Conservation (phyloP, 768 basidiomycete genomes). For the Suillus tomentosus region DNA sequence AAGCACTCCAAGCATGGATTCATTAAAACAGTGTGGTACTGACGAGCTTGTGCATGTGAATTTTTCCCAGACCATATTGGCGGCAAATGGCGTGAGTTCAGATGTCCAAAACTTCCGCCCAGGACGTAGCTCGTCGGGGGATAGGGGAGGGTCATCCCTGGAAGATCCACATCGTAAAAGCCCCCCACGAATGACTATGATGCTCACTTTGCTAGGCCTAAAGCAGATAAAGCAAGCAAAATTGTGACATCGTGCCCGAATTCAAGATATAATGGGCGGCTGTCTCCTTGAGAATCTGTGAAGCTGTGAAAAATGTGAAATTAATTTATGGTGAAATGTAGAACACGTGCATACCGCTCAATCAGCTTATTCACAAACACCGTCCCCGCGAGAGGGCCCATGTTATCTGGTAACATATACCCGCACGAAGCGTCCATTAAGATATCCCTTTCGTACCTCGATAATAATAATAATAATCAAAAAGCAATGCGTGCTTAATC, state of each 20-base stretch:
- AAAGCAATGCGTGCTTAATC: not conserved
- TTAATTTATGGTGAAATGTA: not conserved
- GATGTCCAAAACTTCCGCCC: conserved; percentile 42
- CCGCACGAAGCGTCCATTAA: conserved; percentile 39
- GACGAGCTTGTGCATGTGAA: conserved; percentile 40
- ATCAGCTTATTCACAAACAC: conserved; percentile 36
- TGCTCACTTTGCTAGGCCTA: conserved; percentile 34
- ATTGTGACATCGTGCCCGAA: conserved; percentile 43
- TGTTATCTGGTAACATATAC: conserved; percentile 34
- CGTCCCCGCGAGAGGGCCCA: conserved; percentile 37
- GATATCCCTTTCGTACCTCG: conserved; percentile 37
- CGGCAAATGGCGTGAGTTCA: conserved; percentile 44
- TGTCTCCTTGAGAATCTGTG: conserved; percentile 31
- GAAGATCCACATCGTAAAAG: not conserved
- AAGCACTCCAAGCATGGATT: not conserved
- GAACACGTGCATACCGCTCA: conserved; percentile 26
- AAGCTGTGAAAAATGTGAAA: conserved; percentile 19
- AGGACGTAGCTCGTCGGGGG: conserved; percentile 26
- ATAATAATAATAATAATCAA: not conserved
- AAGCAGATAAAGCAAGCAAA: conserved; percentile 36
- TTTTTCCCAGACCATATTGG: conserved; percentile 46
- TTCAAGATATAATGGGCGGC: conserved; percentile 34
- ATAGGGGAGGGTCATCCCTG: conserved; percentile 37
- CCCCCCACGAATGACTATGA: not conserved
- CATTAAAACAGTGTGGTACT: conserved; percentile 7